Percentiles rank a stretch among this genome's conserved stretches.
Conservation (phyloP, 805 yeast genomes). For the Saturnispora saitoi region DNA sequence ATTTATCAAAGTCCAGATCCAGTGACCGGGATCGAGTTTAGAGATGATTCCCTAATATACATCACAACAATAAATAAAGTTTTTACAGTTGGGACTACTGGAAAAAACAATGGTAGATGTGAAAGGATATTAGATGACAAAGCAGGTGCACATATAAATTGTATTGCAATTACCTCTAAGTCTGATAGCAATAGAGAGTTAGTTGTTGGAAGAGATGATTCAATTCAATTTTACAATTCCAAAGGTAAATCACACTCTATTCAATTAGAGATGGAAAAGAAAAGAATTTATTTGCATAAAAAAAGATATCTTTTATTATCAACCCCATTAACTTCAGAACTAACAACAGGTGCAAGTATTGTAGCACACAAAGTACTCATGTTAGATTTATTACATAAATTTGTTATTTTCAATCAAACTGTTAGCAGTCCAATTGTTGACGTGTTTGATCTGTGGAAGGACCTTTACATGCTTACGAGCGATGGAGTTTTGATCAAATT, state of each 20-base stretch:
- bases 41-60: slow-evolving; percentile 47
- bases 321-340: slow-evolving; percentile 36
- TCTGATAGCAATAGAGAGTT: slow-evolving; percentile 27
- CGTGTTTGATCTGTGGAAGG: slow-evolving; percentile 48
- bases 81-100: slow-evolving; percentile 65
- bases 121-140: slow-evolving; percentile 36
- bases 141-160: slow-evolving; percentile 42
- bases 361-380: slow-evolving; percentile 51
- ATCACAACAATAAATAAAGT: slow-evolving; percentile 70
- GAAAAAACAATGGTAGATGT: slow-evolving; percentile 66
- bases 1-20: slow-evolving; percentile 73
- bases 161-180: slow-evolving; percentile 31
- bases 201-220: slow-evolving; percentile 58
- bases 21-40: slow-evolving; percentile 65
- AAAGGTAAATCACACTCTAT: slow-evolving; percentile 46
- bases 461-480: slow-evolving; percentile 52
- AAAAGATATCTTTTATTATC: slow-evolving; percentile 40
- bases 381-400: slow-evolving; percentile 61
- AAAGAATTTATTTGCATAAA: slow-evolving; percentile 36
- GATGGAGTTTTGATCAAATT: slow-evolving; percentile 70
- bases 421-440: slow-evolving; percentile 58
- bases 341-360: slow-evolving; percentile 19
- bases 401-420: slow-evolving; percentile 59
- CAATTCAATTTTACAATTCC: slow-evolving; percentile 53
- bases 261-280: slow-evolving; percentile 49